phyloP scores from a whole-genome alignment of 768 basidiomycete genomes.

The Mrakia blollopis region DNA sequence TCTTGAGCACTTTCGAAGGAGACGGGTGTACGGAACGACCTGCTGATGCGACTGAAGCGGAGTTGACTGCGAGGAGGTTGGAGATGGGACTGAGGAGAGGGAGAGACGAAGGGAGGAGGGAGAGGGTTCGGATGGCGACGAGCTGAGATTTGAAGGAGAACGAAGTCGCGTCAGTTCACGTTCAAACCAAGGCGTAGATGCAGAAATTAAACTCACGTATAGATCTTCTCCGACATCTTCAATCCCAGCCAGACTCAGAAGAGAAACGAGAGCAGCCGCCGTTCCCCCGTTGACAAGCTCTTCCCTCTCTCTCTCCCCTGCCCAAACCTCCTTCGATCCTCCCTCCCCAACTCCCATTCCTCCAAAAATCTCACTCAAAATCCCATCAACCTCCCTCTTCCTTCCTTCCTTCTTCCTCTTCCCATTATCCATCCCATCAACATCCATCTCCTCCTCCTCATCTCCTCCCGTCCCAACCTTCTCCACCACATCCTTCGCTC shows the following conservation, averaged over 20 bases:
- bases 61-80: constrained; percentile 13
- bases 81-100: constrained; percentile 25
- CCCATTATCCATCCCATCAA: neutral
- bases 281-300: constrained; percentile 20
- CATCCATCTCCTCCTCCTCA: constrained; percentile 6
- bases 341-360: neutral
- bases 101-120: constrained; percentile 22
- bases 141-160: neutral
- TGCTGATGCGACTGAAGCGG: neutral
- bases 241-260: neutral
- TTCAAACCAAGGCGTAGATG: neutral
- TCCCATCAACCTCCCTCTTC: neutral
- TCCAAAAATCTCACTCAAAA: neutral
- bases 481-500: neutral
- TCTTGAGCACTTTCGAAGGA: constrained; percentile 12
- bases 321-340: neutral
- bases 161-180: neutral
- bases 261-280: neutral
- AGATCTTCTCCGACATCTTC: constrained; percentile 1
- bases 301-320: neutral
- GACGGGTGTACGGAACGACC: neutral
- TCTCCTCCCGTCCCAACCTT: neutral
- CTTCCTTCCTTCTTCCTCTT: neutral
- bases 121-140: constrained; percentile 13
- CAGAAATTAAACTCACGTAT: neutral